A percentile compares a stretch with the other conserved stretches of the same genome.
Conservation (phyloP, 192 early-diverging fungal species). For the Backusella macrospora region DNA sequence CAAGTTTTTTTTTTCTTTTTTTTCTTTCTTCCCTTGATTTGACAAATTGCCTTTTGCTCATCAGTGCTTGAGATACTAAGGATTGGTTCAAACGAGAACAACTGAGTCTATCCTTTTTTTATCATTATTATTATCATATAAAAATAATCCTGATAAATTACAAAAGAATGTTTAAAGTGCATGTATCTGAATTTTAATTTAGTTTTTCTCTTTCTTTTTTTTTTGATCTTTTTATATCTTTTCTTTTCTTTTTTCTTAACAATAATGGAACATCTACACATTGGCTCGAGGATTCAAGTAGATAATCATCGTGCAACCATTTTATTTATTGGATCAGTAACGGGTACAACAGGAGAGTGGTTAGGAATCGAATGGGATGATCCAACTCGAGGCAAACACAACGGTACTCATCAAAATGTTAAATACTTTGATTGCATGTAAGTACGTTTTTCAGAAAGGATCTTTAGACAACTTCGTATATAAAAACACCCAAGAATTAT, state of each 20-base stretch:
- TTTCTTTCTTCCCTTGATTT: too few species aligned
- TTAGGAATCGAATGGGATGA: conserved; percentile 69
- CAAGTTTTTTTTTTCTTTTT: too few species aligned
- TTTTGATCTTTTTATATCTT: not conserved
- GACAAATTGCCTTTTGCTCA: too few species aligned
- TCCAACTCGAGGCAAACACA: conserved; percentile 59
- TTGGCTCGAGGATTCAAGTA: conserved; percentile 50
- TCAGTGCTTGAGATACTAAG: too few species aligned
- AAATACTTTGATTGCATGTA: conserved; percentile 60
- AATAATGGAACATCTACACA: conserved; percentile 4
- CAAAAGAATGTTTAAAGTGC: too few species aligned
- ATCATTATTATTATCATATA: too few species aligned
- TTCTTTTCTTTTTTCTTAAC: not conserved
- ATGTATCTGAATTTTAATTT: too few species aligned
- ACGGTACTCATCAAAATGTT: conserved; percentile 53
- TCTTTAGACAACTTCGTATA: not conserved
- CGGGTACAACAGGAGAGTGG: conserved; percentile 54
- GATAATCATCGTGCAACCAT: conserved; percentile 47
- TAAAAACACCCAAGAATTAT: too few species aligned
- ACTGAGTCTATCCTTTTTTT: too few species aligned
- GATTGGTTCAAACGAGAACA: too few species aligned
- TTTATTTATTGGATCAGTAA: conserved; percentile 52
- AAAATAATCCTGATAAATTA: too few species aligned
- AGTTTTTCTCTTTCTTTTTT: too few species aligned
- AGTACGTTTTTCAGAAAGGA: not conserved